These are phyloP conservation scores for Ceratobasidium sp. DNA, from an alignment of 1,284 basidiomycete genomes.

Conservation along the genomic window DNA sequence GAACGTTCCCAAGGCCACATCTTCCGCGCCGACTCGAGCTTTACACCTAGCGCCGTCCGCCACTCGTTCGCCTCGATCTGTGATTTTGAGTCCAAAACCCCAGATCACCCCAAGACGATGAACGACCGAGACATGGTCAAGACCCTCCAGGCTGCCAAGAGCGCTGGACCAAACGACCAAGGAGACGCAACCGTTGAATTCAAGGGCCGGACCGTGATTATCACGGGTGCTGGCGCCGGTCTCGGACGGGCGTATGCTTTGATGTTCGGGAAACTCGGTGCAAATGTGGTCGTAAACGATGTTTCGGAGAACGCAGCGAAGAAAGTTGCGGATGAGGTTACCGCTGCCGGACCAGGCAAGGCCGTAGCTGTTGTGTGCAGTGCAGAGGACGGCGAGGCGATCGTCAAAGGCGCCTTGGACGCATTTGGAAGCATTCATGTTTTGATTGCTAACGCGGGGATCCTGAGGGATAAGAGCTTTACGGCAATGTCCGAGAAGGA, in stretches of 20 bases:
- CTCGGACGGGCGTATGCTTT: conserved; percentile 93
- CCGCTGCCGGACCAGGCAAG: conserved; percentile 84
- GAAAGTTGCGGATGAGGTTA: conserved; percentile 88
- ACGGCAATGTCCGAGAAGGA: conserved; percentile 89
- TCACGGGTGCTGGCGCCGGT: conserved; percentile 94
- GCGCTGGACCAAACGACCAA: conserved; percentile 79
- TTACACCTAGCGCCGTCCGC: conserved; percentile 92
- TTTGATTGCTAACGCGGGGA: conserved; percentile 94
- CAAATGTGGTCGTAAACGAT: conserved; percentile 98
- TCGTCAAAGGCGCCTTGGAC: conserved; percentile 89
- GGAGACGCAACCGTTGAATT: conserved; percentile 80
- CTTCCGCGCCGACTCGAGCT: conserved; percentile 91
- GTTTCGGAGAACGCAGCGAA: conserved; percentile 88
- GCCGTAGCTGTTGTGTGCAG: conserved; percentile 88
- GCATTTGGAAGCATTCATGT: conserved; percentile 92
- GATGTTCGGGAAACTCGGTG: conserved; percentile 91
- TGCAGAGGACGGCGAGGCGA: conserved; percentile 90
- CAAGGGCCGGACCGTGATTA: conserved; percentile 90
- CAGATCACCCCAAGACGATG: conserved; percentile 79
- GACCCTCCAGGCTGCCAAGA: conserved; percentile 79
- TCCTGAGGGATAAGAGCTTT: conserved; percentile 94
- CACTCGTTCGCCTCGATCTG: conserved; percentile 30
- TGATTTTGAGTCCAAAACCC: conserved; percentile 68
- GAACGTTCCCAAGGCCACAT: conserved; percentile 89
- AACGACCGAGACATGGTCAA: conserved; percentile 78